Percentiles rank a stretch among this genome's conserved stretches.
Evolutionary conservation across 345 rosid genomes (phyloP).

Genomic region (Erodium maritimum): DNA sequence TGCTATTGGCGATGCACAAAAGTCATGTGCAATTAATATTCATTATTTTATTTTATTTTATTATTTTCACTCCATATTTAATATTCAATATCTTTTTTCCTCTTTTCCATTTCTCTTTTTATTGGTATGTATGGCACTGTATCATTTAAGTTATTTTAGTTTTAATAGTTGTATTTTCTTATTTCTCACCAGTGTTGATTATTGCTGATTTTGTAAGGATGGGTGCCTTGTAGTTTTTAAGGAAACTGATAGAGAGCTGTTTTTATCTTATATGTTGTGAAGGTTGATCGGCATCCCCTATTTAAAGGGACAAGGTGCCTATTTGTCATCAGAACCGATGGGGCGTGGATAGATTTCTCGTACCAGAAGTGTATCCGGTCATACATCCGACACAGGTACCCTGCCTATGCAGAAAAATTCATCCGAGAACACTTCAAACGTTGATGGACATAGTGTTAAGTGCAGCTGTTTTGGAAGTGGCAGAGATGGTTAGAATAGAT

Average conservation of each 20-base stretch:
- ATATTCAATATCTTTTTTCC: neutral
- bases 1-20: neutral
- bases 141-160: too few species aligned
- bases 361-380: slow-evolving; percentile 85
- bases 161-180: too few species aligned
- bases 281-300: slow-evolving; percentile 91
- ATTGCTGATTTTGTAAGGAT: too few species aligned
- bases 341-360: slow-evolving; percentile 92
- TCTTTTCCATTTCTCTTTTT: neutral
- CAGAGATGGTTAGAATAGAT: too few species aligned
- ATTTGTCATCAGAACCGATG: slow-evolving; percentile 87
- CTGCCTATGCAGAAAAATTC: slow-evolving; percentile 63
- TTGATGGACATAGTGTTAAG: too few species aligned
- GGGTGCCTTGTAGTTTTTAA: neutral
- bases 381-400: slow-evolving; percentile 59
- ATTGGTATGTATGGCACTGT: too few species aligned
- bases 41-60: neutral
- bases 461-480: too few species aligned
- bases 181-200: too few species aligned
- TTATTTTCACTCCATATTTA: neutral
- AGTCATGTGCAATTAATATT: neutral
- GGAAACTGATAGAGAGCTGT: neutral
- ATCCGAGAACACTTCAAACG: slow-evolving; percentile 66
- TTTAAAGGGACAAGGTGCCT: slow-evolving; percentile 69
- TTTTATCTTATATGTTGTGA: slow-evolving; percentile 12